phyloP scores from a whole-genome alignment of 306 rosid genomes.

The Vigna reflexopilosa region DNA sequence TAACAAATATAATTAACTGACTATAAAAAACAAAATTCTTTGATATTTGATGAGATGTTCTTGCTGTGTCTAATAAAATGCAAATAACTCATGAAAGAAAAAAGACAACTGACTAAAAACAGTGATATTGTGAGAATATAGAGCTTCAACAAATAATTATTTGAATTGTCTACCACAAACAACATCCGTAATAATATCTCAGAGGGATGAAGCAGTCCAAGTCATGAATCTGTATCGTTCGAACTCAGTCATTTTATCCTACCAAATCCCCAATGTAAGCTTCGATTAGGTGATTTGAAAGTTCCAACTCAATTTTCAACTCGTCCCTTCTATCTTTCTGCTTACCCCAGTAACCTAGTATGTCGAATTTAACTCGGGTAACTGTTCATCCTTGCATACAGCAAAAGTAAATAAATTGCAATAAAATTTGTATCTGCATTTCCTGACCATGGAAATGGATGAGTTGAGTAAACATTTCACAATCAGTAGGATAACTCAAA shows the following conservation, averaged over 20 bases:
- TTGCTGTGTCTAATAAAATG: neutral
- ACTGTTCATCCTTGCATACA: neutral
- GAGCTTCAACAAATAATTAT: neutral
- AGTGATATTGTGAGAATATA: neutral
- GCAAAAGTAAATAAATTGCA: neutral
- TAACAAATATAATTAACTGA: neutral
- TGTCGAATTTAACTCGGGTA: neutral
- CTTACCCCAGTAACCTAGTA: neutral
- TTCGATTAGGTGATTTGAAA: neutral
- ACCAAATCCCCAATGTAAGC: neutral
- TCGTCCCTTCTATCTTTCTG: neutral
- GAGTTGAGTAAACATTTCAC: constrained; percentile 28
- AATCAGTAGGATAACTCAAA: constrained; percentile 44
- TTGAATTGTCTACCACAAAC: neutral
- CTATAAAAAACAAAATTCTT: neutral
- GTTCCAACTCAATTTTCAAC: neutral
- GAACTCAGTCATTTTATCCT: neutral
- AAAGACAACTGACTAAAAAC: neutral
- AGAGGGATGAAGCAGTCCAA: too few species aligned
- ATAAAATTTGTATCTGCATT: neutral
- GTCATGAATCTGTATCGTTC: constrained; percentile 3
- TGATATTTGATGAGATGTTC: neutral
- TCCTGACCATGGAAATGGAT: neutral
- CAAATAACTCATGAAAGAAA: neutral
- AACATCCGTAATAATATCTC: neutral